Percentiles rank a stretch among this genome's conserved stretches.
Evolutionary conservation across 2,329 filamentous ascomycete genomes (phyloP).

Genomic region (Sporothrix dimorphospora): DNA sequence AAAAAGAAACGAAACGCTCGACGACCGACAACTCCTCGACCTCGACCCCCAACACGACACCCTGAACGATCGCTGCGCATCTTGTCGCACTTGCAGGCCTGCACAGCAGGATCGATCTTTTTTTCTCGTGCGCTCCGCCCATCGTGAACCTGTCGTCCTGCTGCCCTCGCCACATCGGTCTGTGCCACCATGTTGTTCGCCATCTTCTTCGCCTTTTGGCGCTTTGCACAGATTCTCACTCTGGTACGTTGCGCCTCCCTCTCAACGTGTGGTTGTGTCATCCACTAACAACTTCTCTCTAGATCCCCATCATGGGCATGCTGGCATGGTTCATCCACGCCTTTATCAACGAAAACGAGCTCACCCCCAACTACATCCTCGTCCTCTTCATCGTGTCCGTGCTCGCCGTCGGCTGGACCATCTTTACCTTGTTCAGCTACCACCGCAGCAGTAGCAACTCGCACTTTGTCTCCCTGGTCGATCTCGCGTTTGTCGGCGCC

Average conservation of each 20-base stretch:
- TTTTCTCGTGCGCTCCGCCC: not conserved
- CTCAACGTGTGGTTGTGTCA: not conserved
- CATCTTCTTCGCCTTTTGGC: conserved; percentile 65
- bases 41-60: not conserved
- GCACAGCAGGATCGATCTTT: not conserved
- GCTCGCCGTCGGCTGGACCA: conserved; percentile 64
- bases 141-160: not conserved
- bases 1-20: not conserved
- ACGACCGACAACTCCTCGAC: not conserved
- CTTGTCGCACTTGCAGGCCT: not conserved
- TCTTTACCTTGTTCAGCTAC: conserved; percentile 69
- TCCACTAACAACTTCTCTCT: not conserved
- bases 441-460: conserved; percentile 64
- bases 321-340: conserved; percentile 67
- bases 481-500: conserved; percentile 64
- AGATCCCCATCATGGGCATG: conserved; percentile 70
- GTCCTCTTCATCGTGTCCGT: conserved; percentile 69
- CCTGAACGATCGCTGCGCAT: not conserved
- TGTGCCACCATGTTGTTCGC: conserved; percentile 61
- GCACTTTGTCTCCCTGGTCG: conserved; percentile 63
- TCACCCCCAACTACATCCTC: conserved; percentile 66
- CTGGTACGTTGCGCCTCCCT: conserved; percentile 49
- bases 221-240: conserved; percentile 64
- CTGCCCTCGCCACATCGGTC: not conserved
- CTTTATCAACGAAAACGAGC: conserved; percentile 58